Conservation (phyloP, 176 grass and related monocot species). For the Pontederia paniculata region DNA sequence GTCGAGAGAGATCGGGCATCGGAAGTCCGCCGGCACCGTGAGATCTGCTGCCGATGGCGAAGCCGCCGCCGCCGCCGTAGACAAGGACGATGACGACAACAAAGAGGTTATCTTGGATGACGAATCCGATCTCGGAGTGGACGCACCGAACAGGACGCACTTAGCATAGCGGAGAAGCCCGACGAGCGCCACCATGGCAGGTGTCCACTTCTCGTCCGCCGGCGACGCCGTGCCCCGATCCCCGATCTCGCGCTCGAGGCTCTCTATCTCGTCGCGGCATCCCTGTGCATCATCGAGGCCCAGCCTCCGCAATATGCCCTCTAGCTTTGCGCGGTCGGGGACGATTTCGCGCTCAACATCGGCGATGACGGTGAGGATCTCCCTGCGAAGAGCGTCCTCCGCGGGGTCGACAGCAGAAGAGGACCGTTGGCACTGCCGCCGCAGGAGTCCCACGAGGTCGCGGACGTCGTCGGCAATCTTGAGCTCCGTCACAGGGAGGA, state of each 20-base stretch:
- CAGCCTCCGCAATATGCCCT: slow-evolving; percentile 43
- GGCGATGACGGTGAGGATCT: slow-evolving; percentile 51
- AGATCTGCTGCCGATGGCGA: slow-evolving; percentile 1
- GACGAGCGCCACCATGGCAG: slow-evolving; percentile 69
- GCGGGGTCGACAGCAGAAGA: slow-evolving; percentile 18
- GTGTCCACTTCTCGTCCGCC: slow-evolving; percentile 56
- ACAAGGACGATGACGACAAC: slow-evolving; percentile 17
- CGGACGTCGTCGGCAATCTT: slow-evolving; percentile 53
- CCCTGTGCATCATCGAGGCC: slow-evolving; percentile 48
- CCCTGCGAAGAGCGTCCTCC: slow-evolving; percentile 38
- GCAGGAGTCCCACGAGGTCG: slow-evolving; percentile 51
- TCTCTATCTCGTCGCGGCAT: slow-evolving; percentile 79
- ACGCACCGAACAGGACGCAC: slow-evolving; percentile 75
- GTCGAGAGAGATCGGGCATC: slow-evolving; percentile 90
- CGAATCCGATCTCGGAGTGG: slow-evolving; percentile 44
- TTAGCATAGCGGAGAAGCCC: slow-evolving; percentile 75
- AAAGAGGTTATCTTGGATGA: slow-evolving; percentile 1
- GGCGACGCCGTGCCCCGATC: slow-evolving; percentile 26
- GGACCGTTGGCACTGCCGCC: slow-evolving; percentile 67
- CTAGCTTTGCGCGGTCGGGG: slow-evolving; percentile 47
- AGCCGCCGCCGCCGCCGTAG: slow-evolving; percentile 17
- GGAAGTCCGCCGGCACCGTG: slow-evolving; percentile 58
- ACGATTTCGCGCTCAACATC: slow-evolving; percentile 75
- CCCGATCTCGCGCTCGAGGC: slow-evolving; percentile 69
- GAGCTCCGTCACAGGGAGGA: slow-evolving; percentile 55